Base-by-base conservation (phyloP, 2,329 filamentous ascomycete species). In the Blastomyces parvus region DNA sequence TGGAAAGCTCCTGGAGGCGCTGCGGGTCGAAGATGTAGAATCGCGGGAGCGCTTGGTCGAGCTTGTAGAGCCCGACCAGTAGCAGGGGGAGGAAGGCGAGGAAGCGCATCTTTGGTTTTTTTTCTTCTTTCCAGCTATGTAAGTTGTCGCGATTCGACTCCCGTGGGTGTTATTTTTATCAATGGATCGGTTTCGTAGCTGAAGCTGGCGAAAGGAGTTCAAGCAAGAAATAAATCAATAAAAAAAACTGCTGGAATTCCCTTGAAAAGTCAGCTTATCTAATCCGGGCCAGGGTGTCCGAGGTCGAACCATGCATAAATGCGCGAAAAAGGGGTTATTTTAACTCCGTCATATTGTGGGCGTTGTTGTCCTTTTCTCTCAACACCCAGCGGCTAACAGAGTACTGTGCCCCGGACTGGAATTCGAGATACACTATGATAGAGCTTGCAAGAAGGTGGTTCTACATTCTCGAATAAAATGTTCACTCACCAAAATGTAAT, bases 11-110 rank as follows among this genome's bases (percentile, higher is more conserved):
- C 62, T 69, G 68, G 40, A 70, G 64, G 25, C 62, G 65, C 14
- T 56, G 57, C 4, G 65, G 66, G 30, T 69, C 64, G 61, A 70
- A 70, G 33, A 70, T 68, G 63, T 69, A 70, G 59, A 62, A 64
- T 6, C n/a, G 33, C 9, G 59, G 57, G 17, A 65, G 62, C 6
- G 60, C 56, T 44, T 60, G 33, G 53, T 65, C 64, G 27, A 65
- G 44, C 40, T 56, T 48, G 46, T 64, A 64, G 33, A 65, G 55
- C 22, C 52, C 52, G 22, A 64, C 59, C 33, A 64, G 55, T n/a
- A 65, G 30, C 11, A 64, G 27, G 11, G 62, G 62, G 52, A 46
- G 57, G 55, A 60, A 33, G 22, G 36, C n/a, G 50, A 56, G 50
- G 50, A 62, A 55, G 19, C 60, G 60, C 60, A 62, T 62, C 44